Base-by-base conservation (phyloP, 2,329 filamentous ascomycete genomes). In the Podosphaera xanthii region DNA sequence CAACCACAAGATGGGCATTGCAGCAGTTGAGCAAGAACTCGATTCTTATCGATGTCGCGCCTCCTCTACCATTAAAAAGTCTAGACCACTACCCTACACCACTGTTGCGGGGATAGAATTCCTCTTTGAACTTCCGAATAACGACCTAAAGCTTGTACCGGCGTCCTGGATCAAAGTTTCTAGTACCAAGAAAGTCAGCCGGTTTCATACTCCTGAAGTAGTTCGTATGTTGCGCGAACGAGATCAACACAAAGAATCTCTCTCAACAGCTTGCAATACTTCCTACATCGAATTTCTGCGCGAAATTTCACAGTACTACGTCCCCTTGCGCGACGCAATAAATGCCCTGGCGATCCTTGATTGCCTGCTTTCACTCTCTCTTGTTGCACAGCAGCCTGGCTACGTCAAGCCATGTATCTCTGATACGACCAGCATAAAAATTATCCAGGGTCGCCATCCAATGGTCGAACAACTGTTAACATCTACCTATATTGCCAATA, bases 91-190 rank as follows among this genome's bases (percentile, higher is more conserved):
- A 31, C 76, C 83, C 4, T 98, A 95, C 68, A 81, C 82, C 34
- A 92, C 87, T 0, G 86, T 92, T 6, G 80, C 88, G 1, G 90
- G 90, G 6, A 94, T 97, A 65, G 92, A 97, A 69, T 98, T 88
- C 68, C 79, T 98, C 30, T 87, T 98, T 66, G 92, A 97, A 71
- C 85, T 98, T 4, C 78, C 86, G 64, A 96, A 94, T 70, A 71
- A 77, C 0, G 80, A 87, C 59, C 77, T 96, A 61, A 92, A 89
- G 69, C 81, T 84, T 60, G 88, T 98, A 0, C 92, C 92, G 0
- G 91, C 92, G 3, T 94, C 87, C 0, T 98, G 92, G 92, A 77
- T 80, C 63, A 97, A 98, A 71, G 87, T 97, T 66, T 94, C 86
- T 60, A 90, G 91, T 57, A 98, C 92, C 5, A 97, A 97, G 71